Conservation (phyloP, 108 stramenopile species). For the Pseudonitzschia delicatissima region DNA sequence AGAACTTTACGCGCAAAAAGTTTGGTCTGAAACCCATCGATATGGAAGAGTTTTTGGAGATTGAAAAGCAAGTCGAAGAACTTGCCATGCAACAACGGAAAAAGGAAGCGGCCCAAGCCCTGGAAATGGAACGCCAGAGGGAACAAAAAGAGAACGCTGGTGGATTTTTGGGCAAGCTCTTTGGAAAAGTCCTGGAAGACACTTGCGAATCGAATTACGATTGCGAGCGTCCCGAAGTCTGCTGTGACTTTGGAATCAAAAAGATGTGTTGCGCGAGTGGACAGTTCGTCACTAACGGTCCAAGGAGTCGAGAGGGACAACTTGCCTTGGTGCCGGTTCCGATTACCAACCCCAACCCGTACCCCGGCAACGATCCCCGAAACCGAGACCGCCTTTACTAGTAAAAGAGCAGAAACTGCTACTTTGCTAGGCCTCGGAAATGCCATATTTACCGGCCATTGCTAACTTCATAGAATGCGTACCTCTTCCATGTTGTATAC, state of each 20-base stretch:
- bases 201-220: constrained; percentile 81
- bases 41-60: constrained; percentile 66
- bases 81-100: constrained; percentile 55
- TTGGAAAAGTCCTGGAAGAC: constrained; percentile 65
- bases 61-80: constrained; percentile 53
- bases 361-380: constrained; percentile 12
- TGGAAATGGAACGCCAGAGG: constrained; percentile 29
- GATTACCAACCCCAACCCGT: constrained; percentile 25
- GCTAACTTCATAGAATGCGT: no score
- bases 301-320: constrained; percentile 17
- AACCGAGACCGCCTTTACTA: constrained; percentile 6
- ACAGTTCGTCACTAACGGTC: constrained; percentile 19
- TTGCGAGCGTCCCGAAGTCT: constrained; percentile 74
- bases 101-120: constrained; percentile 29
- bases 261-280: constrained; percentile 75
- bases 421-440: no score
- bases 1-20: constrained; percentile 65
- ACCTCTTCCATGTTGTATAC: no score
- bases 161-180: constrained; percentile 61
- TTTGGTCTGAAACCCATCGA: constrained; percentile 75
- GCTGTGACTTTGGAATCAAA: constrained; percentile 84
- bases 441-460: no score
- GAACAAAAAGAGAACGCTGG: constrained; percentile 37
- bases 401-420: no score
- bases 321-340: constrained; percentile 23